phyloP scores from a whole-genome alignment of 331 rosid genomes.

The Stylosanthes scabra region DNA sequence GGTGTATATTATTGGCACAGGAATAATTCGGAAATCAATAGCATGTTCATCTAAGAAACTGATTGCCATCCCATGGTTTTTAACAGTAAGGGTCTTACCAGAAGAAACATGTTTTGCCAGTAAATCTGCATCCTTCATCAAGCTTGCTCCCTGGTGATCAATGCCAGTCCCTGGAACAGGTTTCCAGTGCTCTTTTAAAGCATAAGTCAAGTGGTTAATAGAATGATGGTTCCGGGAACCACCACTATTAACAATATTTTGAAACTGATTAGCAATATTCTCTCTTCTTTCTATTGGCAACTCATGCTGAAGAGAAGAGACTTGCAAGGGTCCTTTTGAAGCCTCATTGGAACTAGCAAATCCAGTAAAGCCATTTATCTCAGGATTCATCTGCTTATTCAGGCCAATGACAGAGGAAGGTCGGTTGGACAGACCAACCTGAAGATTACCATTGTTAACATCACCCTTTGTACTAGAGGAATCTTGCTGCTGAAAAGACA shows the following conservation, averaged over 20 bases:
- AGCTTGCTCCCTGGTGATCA: constrained; percentile 51
- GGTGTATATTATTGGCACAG: constrained; percentile 40
- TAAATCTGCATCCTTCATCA: constrained; percentile 60
- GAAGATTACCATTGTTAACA: constrained; percentile 61
- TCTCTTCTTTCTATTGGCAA: constrained; percentile 70
- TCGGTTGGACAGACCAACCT: constrained; percentile 69
- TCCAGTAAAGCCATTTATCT: constrained; percentile 59
- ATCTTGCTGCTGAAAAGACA: constrained; percentile 56
- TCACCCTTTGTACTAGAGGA: constrained; percentile 66
- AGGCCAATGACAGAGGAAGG: constrained; percentile 51
- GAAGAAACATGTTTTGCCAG: constrained; percentile 61
- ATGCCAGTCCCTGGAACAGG: constrained; percentile 64
- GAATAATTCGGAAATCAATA: constrained; percentile 4
- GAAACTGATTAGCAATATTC: constrained; percentile 61
- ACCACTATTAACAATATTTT: constrained; percentile 46
- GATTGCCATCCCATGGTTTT: constrained; percentile 13
- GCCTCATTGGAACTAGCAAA: constrained; percentile 61
- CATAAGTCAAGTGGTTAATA: constrained; percentile 51
- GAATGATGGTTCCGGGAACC: constrained; percentile 58
- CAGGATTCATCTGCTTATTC: constrained; percentile 34
- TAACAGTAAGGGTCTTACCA: constrained; percentile 56
- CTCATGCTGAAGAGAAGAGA: constrained; percentile 67
- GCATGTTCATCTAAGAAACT: constrained; percentile 10
- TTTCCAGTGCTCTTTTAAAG: constrained; percentile 85
- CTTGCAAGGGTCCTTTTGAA: constrained; percentile 62